phyloP scores from a whole-genome alignment of 345 rosid species.

The Gossypium rotundifolium region DNA sequence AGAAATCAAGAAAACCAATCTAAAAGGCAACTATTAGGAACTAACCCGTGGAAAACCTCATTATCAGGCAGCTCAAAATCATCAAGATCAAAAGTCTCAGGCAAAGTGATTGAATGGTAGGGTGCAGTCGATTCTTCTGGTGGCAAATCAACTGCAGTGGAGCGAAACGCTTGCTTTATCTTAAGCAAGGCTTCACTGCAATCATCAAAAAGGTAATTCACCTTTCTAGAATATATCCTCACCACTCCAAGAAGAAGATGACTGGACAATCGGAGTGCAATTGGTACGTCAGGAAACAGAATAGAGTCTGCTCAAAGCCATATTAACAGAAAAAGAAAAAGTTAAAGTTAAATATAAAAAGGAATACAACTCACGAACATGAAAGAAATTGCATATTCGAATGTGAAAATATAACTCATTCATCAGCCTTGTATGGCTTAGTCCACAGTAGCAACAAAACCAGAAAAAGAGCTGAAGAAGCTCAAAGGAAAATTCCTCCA shows the following conservation, averaged over 20 bases:
- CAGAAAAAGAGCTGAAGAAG: neutral
- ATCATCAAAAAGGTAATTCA: slow-evolving; percentile 96
- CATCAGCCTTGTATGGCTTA: neutral
- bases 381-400: neutral
- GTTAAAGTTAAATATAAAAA: neutral
- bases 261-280: slow-evolving; percentile 80
- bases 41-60: slow-evolving; percentile 90
- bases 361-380: neutral
- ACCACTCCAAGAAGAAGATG: slow-evolving; percentile 99
- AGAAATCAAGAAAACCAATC: neutral
- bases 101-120: slow-evolving; percentile 94
- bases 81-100: slow-evolving; percentile 99
- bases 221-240: slow-evolving; percentile 97
- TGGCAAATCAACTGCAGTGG: slow-evolving; percentile 94
- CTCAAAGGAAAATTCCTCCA: neutral
- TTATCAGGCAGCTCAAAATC: slow-evolving; percentile 99
- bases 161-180: slow-evolving; percentile 98
- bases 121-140: slow-evolving; percentile 99
- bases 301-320: slow-evolving; percentile 67
- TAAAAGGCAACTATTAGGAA: slow-evolving; percentile 13
- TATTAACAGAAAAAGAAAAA: slow-evolving; percentile 34
- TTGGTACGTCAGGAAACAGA: slow-evolving; percentile 94
- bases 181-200: slow-evolving; percentile 98
- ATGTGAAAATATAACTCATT: neutral
- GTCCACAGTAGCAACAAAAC: neutral